phyloP scores from a whole-genome alignment of 129 eudicot genomes.

The Pulicaria dysenterica region DNA sequence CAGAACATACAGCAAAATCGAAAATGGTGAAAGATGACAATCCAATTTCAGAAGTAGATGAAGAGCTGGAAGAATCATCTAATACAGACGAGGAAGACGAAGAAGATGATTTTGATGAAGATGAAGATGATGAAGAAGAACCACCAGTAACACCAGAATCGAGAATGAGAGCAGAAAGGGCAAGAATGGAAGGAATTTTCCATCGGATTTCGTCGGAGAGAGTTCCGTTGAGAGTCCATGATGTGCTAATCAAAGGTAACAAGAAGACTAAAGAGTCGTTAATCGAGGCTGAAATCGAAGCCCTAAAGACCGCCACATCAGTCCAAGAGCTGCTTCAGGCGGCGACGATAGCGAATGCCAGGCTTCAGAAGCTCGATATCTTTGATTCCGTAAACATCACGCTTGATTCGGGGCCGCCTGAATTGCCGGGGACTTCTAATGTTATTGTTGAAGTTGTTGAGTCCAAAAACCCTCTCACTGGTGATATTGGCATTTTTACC shows the following conservation, averaged over 20 bases:
- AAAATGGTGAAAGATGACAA: constrained; percentile 32
- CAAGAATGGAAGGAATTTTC: constrained; percentile 45
- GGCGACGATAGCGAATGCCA: constrained; percentile 35
- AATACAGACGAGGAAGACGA: constrained; percentile 27
- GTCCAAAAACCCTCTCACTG: constrained; percentile 33
- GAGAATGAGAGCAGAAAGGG: constrained; percentile 30
- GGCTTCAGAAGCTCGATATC: constrained; percentile 41
- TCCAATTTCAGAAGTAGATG: constrained; percentile 29
- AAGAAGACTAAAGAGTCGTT: constrained; percentile 64
- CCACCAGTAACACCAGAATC: constrained; percentile 30
- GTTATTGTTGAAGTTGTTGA: constrained; percentile 67
- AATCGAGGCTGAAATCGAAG: constrained; percentile 63
- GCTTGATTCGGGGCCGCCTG: constrained; percentile 83
- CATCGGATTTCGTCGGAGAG: constrained; percentile 52
- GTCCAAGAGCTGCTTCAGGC: constrained; percentile 52
- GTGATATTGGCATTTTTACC: constrained; percentile 36
- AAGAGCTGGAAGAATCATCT: constrained; percentile 23
- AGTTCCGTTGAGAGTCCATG: constrained; percentile 78
- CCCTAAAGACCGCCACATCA: constrained; percentile 50
- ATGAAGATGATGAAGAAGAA: constrained; percentile 34
- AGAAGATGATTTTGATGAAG: constrained; percentile 19
- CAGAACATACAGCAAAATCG: constrained; percentile 7
- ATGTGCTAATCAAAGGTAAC: constrained; percentile 81
- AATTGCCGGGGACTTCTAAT: constrained; percentile 82
- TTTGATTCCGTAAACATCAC: constrained; percentile 54